Conservation (phyloP, 768 basidiomycete genomes). For the Tulasnella sp. region DNA sequence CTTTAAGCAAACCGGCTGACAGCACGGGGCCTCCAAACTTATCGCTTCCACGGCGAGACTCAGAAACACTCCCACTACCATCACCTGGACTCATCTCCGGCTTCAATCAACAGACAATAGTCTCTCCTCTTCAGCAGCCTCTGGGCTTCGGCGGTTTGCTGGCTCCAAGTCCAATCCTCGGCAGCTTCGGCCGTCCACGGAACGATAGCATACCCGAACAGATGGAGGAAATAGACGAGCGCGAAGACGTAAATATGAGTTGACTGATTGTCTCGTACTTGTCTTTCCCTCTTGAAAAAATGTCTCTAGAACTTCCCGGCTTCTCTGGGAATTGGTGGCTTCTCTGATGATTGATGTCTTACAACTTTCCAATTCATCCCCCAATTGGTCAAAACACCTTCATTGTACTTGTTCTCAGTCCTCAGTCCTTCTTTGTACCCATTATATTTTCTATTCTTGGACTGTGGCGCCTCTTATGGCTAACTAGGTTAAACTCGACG, state of each 20-base stretch:
- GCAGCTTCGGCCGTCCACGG: not conserved
- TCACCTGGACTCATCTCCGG: not conserved
- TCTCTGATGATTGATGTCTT: no score
- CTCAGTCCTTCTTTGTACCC: no score
- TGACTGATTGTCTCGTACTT: no score
- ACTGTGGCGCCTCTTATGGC: not conserved
- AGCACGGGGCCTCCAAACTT: not conserved
- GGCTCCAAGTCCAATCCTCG: constrained; percentile 7
- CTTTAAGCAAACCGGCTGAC: not conserved
- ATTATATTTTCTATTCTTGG: no score
- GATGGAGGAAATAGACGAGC: not conserved
- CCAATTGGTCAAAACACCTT: no score
- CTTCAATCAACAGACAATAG: not conserved
- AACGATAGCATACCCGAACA: not conserved
- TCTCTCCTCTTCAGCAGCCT: not conserved
- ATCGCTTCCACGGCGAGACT: not conserved
- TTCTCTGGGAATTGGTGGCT: no score
- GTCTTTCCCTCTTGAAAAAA: no score
- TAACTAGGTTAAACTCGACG: not conserved
- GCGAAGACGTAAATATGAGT: not conserved
- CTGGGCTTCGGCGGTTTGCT: not conserved
- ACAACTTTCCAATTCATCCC: no score
- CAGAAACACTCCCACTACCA: constrained; percentile 1
- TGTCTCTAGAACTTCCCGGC: no score
- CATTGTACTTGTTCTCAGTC: no score